Base-by-base conservation (phyloP, 1,284 basidiomycete genomes). In the Sphaerobolus stellatus region DNA sequence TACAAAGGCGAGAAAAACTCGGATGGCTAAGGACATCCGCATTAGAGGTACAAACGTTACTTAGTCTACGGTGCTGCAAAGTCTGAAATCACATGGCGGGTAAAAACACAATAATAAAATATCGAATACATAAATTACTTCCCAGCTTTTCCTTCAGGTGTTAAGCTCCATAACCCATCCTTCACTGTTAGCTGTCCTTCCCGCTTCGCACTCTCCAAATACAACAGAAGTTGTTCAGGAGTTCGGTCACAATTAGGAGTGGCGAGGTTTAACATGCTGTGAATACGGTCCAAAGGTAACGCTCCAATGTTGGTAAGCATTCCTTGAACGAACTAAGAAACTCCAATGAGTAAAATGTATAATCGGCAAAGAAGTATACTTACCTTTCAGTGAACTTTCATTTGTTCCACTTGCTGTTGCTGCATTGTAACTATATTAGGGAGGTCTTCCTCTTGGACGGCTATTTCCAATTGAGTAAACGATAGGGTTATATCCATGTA, bases 341-440 rank as follows among this genome's bases (percentile, higher is more conserved):
- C n/a, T 38, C 48, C 62, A 50, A 64, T 52, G 31, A 52, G 54
- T 54, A 48, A 36, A 54, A 14, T 54, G 24, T 38, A 20, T 30
- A 36, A 44, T 9, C 16, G 31, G 38, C 51, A 34, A 20, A 33
- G 2, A 24, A 34, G 52, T 47, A 27, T 30, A 63, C 74, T 31
- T 56, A 89, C 92, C 79, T 88, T 90, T 90, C 91, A 94, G 66
- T 85, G 90, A 2, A 92, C 79, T 57, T 77, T 80, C 88, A 93
- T 91, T 69, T 92, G 86, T 61, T 90, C 90, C 0, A 85, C 84
- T 65, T 90, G 86, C 54, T 90, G 85, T 43, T 89, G 84, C 59
- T 89, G 84, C n/a, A 79, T 74, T 34, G 77, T 79, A 31, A 78
- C 67, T 2, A 84, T 71, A 0, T 84, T 70, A 1, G 80, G 74